Conservation (phyloP, 2,329 filamentous ascomycete species). For the Phialocephala subalpina region DNA sequence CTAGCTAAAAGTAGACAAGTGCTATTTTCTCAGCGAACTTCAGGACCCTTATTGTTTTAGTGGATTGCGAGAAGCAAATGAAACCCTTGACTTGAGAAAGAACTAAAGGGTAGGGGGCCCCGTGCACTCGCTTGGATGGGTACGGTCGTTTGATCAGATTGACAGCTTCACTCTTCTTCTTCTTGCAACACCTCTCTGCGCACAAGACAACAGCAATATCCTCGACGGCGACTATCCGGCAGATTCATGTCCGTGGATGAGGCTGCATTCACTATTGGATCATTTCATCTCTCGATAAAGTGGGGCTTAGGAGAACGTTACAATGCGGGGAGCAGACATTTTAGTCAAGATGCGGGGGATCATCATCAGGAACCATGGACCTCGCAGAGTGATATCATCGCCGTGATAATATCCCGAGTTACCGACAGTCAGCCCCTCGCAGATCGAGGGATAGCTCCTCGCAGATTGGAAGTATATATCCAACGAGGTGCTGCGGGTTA, state of each 20-base stretch:
- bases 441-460: too few species aligned
- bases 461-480: conserved; percentile 4
- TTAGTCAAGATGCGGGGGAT: conserved; percentile 9
- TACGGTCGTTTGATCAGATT: too few species aligned
- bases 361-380: neutral
- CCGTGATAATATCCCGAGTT: neutral
- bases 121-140: too few species aligned
- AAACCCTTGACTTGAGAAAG: too few species aligned
- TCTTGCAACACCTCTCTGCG: neutral
- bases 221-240: neutral
- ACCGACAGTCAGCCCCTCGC: neutral
- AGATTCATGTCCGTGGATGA: neutral
- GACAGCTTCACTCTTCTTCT: neutral
- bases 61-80: too few species aligned
- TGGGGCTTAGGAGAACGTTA: conserved; percentile 5
- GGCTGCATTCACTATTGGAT: neutral
- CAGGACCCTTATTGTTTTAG: too few species aligned
- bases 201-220: neutral
- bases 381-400: conserved; percentile 6
- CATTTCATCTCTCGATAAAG: neutral
- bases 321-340: conserved; percentile 9
- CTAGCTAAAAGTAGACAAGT: neutral
- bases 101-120: too few species aligned
- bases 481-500: neutral
- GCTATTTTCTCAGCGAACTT: neutral